phyloP scores from a whole-genome alignment of 345 rosid genomes.

The Acer saccharum region DNA sequence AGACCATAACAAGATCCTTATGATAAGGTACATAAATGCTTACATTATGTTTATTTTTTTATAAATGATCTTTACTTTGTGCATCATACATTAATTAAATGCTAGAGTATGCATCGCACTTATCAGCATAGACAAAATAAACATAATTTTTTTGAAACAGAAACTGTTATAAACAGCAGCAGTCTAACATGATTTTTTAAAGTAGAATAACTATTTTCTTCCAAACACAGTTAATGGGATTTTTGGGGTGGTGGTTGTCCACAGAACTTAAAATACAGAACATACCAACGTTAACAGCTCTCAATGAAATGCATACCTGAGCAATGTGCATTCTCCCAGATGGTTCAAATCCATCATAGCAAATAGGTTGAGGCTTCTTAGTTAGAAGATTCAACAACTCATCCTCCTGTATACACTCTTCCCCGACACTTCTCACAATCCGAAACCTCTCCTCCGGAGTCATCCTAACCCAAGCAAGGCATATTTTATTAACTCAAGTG shows the following conservation, averaged over 20 bases:
- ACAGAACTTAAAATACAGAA: not conserved
- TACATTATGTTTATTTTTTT: not conserved
- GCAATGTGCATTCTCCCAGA: conserved; percentile 97
- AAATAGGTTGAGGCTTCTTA: conserved; percentile 74
- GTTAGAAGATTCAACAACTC: conserved; percentile 72
- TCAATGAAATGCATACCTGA: conserved; percentile 47
- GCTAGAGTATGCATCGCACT: not conserved
- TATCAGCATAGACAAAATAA: not conserved
- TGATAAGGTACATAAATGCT: not conserved
- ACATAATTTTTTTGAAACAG: not conserved
- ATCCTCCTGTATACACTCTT: conserved; percentile 86
- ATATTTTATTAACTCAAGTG: not conserved
- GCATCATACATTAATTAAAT: not conserved
- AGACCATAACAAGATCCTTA: not conserved
- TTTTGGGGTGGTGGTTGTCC: too few relatives aligned
- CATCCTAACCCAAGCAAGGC: conserved; percentile 39
- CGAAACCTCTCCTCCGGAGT: conserved; percentile 63
- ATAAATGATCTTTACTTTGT: not conserved
- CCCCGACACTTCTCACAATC: conserved; percentile 77
- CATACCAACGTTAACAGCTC: not conserved
- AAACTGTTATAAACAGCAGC: not conserved
- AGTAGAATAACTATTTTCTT: not conserved
- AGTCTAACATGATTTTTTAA: too few relatives aligned
- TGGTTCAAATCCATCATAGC: conserved; percentile 97
- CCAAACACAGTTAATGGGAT: too few relatives aligned